These are phyloP conservation scores for Massariosphaeria phaeospora DNA, from an alignment of 495 filamentous ascomycete species.

Conservation along the genomic window DNA sequence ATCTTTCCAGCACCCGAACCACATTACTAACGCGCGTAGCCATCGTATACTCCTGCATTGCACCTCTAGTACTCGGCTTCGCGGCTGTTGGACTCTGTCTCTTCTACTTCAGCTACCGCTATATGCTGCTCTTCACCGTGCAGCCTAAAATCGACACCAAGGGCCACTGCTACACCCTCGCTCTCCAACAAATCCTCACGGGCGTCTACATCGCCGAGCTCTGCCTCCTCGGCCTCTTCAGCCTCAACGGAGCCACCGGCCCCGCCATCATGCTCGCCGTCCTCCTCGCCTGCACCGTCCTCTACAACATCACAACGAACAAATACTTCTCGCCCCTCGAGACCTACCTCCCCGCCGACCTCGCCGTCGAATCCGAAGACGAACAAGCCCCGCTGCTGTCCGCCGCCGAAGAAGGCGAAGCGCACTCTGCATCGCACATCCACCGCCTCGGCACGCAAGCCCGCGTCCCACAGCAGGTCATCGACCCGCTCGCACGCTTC, in stretches of 20 bases:
- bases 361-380: slow-evolving; percentile 29
- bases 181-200: slow-evolving; percentile 39
- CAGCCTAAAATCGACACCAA: slow-evolving; percentile 40
- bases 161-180: slow-evolving; percentile 39
- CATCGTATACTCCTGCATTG: slow-evolving; percentile 42
- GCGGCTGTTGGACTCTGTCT: slow-evolving; percentile 36
- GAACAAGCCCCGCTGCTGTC: slow-evolving; percentile 30
- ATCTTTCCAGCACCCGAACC: not conserved
- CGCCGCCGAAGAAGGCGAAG: slow-evolving; percentile 26
- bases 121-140: slow-evolving; percentile 39
- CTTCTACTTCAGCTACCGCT: slow-evolving; percentile 40
- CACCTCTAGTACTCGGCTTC: slow-evolving; percentile 42
- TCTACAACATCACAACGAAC: slow-evolving; percentile 36
- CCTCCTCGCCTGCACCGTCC: slow-evolving; percentile 35
- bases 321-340: slow-evolving; percentile 35
- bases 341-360: slow-evolving; percentile 36
- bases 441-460: slow-evolving; percentile 27
- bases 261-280: slow-evolving; percentile 35
- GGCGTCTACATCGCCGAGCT: slow-evolving; percentile 42
- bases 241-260: slow-evolving; percentile 30
- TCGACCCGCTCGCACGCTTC: slow-evolving; percentile 33
- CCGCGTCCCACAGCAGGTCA: slow-evolving; percentile 25
- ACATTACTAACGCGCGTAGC: slow-evolving; percentile 24
- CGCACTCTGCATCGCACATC: slow-evolving; percentile 17
- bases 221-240: slow-evolving; percentile 40